Evolutionary conservation across 805 yeast genomes (phyloP), one percentile per base, ranked within the genome.

Genomic region (Maudiozyma saulgeensis): DNA sequence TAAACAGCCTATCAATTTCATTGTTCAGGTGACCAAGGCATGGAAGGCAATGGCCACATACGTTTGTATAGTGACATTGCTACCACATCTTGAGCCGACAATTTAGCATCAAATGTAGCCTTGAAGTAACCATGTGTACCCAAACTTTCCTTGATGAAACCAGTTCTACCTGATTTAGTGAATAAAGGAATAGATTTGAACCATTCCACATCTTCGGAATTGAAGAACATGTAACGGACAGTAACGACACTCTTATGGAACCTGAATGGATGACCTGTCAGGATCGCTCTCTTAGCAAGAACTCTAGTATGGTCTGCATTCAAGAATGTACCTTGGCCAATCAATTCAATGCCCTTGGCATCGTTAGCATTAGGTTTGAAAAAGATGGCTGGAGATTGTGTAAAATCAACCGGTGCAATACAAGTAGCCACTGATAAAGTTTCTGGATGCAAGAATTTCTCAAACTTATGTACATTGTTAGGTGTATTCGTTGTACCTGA

Each of bases 91-190:
- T 90, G 97, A 0, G 96, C 84, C 47, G 85, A 81, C 60, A 95
- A 72, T 61, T 84, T 87, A 51, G 90, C 91, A 64, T 93, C 97
- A 60, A 93, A 93, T 8, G 86, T 84, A 23, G 97, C 96, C 71
- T 93, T 93, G 79, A 84, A 90, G 73, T 91, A 88, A 54, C 99
- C 99, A 66, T 93, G 99, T 1, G 99, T 93, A 70, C 99, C 99
- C 72, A 93, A 75, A 63, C 90, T 80, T 66, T 91, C 97, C 68
- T 87, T 91, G 65, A 95, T 91, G 67, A 85, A 85, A 49, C 99
- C 99, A 19, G 89, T 76, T 67, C 97, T 81, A 46, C 99, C 99
- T 59, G 82, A 77, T 66, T 87, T 88, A 41, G 98, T 90, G 68
- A 88, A 93, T 52, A 93, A 71, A 41, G 98, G 98, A 56, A 93